Percentiles rank a stretch among this genome's conserved stretches.
Evolutionary conservation across 2,329 filamentous ascomycete genomes (phyloP).

Genomic region (Fusarium caatingaense): DNA sequence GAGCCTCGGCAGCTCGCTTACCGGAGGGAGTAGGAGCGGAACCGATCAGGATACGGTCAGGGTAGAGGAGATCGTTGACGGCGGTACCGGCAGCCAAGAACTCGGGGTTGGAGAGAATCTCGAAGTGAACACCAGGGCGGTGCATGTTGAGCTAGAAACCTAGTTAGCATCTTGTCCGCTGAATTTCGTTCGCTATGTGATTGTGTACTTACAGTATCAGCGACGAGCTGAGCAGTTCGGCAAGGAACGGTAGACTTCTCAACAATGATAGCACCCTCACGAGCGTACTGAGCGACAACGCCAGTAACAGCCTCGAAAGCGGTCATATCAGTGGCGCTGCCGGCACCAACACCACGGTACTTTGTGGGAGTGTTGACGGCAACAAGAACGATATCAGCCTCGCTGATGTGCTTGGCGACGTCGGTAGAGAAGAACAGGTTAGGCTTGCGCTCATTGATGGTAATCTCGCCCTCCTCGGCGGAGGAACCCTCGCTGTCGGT

Average conservation of each 20-base stretch:
- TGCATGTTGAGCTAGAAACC: conserved; percentile 63
- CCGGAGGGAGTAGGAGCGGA: conserved; percentile 71
- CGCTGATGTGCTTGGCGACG: conserved; percentile 68
- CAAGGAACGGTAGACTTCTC: conserved; percentile 87
- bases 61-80: conserved; percentile 74
- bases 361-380: conserved; percentile 86
- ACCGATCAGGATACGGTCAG: conserved; percentile 81
- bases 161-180: conserved; percentile 13
- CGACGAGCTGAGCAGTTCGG: conserved; percentile 76
- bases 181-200: not conserved
- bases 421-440: conserved; percentile 82
- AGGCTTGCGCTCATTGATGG: conserved; percentile 60
- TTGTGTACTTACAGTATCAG: conserved; percentile 67
- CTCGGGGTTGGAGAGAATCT: conserved; percentile 84
- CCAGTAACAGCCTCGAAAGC: conserved; percentile 76
- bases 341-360: conserved; percentile 74
- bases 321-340: conserved; percentile 77
- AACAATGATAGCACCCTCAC: conserved; percentile 76
- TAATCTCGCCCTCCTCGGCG: conserved; percentile 48
- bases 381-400: conserved; percentile 79
- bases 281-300: conserved; percentile 74
- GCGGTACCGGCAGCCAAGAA: conserved; percentile 84
- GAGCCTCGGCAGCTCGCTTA: conserved; percentile 68
- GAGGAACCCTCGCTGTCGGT: conserved; percentile 49
- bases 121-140: conserved; percentile 73